Conservation (phyloP, 768 basidiomycete genomes). For the Russula earlei region DNA sequence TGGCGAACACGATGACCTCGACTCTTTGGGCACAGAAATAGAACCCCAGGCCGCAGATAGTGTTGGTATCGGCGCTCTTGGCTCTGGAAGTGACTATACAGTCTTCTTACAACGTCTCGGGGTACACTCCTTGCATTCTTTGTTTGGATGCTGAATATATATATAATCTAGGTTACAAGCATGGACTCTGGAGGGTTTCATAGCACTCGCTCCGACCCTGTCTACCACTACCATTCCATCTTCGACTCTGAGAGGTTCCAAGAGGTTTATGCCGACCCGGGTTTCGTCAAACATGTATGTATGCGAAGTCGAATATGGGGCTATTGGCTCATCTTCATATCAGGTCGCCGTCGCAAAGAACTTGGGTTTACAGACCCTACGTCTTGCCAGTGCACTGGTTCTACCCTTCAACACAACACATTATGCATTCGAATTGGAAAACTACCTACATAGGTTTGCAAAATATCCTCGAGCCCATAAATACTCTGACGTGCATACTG, state of each 20-base stretch:
- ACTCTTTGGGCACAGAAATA: constrained; percentile 34
- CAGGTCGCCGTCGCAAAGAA: constrained; percentile 52
- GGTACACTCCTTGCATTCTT: constrained; percentile 31
- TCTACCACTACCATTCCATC: constrained; percentile 54
- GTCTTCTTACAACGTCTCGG: constrained; percentile 81
- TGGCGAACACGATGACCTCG: constrained; percentile 35
- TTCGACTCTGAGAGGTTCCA: constrained; percentile 53
- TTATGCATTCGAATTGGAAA: constrained; percentile 45
- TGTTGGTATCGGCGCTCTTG: constrained; percentile 49
- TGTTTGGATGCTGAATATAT: constrained; percentile 25
- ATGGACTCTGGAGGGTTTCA: constrained; percentile 29
- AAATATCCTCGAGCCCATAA: background rate
- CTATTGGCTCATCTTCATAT: background rate
- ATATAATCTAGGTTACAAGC: constrained; percentile 26
- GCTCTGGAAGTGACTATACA: constrained; percentile 86
- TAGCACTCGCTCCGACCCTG: constrained; percentile 33
- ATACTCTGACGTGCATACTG: background rate
- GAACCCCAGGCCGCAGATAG: constrained; percentile 28
- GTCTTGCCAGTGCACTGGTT: constrained; percentile 43
- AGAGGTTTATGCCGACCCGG: constrained; percentile 54
- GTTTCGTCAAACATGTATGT: constrained; percentile 48
- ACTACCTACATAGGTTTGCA: constrained; percentile 44
- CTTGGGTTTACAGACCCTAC: constrained; percentile 45
- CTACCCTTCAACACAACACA: constrained; percentile 64
- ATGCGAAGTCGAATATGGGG: background rate